Conservation (phyloP, 2,329 filamentous ascomycete species). For the Neoscytalidium dimidiatum region DNA sequence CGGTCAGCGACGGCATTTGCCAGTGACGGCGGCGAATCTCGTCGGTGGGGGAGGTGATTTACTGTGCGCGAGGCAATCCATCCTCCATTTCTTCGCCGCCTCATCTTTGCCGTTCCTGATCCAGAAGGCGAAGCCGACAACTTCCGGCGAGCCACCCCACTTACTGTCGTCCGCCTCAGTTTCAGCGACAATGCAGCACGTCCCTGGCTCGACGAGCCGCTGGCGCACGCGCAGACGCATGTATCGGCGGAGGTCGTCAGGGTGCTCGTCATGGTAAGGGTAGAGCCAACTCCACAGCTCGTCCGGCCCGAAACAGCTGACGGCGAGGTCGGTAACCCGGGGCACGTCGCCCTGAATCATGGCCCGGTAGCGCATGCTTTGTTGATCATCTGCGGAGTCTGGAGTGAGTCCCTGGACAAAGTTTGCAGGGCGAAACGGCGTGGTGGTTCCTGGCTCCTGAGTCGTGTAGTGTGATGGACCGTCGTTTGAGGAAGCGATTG, state of each 20-base stretch:
- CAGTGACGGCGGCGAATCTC: too few species aligned
- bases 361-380: neutral
- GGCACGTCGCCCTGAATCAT: constrained; percentile 1
- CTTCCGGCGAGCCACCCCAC: neutral
- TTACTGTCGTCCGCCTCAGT: neutral
- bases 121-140: neutral
- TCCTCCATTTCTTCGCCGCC: neutral
- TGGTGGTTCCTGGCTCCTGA: neutral
- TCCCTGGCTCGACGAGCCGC: too few species aligned
- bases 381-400: constrained; percentile 2
- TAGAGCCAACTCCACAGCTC: neutral
- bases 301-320: neutral
- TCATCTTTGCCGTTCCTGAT: neutral
- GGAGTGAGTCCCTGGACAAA: neutral
- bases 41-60: too few species aligned
- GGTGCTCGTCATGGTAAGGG: neutral
- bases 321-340: neutral
- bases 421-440: neutral
- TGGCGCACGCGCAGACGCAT: too few species aligned
- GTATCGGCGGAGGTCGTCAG: too few species aligned
- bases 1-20: too few species aligned
- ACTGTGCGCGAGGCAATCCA: neutral
- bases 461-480: constrained; percentile 1
- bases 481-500: constrained; percentile 12
- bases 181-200: neutral